Evolutionary conservation across 1,284 basidiomycete species (phyloP).

Genomic region (Ganoderma sinense): DNA sequence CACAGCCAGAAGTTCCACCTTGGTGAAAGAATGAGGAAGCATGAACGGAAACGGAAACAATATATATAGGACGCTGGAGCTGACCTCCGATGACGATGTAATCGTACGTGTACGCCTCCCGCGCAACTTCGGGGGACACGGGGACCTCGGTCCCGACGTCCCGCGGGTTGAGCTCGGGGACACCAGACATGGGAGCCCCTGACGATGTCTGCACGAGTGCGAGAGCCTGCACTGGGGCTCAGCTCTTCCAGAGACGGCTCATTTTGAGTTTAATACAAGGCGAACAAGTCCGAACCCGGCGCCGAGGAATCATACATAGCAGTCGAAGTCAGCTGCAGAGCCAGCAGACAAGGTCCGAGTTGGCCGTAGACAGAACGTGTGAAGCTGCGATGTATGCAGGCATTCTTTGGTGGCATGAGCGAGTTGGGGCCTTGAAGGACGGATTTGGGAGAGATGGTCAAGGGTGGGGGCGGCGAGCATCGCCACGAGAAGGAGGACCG

Average conservation of each 20-base stretch:
- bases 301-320: not conserved
- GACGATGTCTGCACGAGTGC: not conserved
- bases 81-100: conserved; percentile 33
- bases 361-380: not conserved
- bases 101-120: conserved; percentile 26
- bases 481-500: not conserved
- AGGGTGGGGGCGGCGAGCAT: not conserved
- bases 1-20: no score
- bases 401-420: no score
- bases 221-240: not conserved
- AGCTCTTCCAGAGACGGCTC: not conserved
- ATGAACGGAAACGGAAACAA: not conserved
- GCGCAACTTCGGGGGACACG: not conserved
- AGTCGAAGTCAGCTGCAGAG: not conserved
- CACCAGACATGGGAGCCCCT: not conserved
- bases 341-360: not conserved
- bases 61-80: not conserved
- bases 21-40: not conserved
- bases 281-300: not conserved
- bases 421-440: not conserved
- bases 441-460: not conserved
- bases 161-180: not conserved
- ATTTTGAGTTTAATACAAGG: not conserved
- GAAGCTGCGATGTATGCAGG: not conserved
- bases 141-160: not conserved